Conservation (phyloP, 805 yeast species). For the Scheffersomyces stipitis region DNA sequence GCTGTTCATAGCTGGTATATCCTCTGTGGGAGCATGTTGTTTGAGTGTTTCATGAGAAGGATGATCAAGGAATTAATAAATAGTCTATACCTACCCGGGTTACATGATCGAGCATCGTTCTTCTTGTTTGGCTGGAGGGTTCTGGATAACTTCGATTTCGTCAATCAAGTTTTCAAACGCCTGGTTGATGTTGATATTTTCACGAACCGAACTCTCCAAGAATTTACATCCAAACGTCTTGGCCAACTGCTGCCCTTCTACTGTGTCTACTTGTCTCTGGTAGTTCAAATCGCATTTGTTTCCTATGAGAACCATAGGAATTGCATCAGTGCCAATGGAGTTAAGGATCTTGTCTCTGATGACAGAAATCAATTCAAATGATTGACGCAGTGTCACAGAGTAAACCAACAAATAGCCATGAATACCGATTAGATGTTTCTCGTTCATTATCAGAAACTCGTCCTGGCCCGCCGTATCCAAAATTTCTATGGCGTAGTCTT, state of each 20-base stretch:
- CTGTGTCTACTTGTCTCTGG: slow-evolving; percentile 57
- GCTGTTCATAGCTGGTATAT: no score
- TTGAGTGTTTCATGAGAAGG: no score
- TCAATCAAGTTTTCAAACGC: slow-evolving; percentile 62
- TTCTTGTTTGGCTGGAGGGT: slow-evolving; percentile 45
- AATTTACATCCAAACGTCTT: slow-evolving; percentile 44
- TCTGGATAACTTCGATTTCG: slow-evolving; percentile 61
- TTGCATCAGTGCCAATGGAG: slow-evolving; percentile 49
- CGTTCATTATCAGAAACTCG: slow-evolving; percentile 78
- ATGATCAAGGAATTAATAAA: no score
- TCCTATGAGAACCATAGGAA: slow-evolving; percentile 55
- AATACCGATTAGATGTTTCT: slow-evolving; percentile 74
- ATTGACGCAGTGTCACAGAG: slow-evolving; percentile 73
- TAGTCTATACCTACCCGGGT: slow-evolving; percentile 3
- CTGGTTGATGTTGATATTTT: slow-evolving; percentile 51
- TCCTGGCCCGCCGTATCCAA: slow-evolving; percentile 94
- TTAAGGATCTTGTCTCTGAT: slow-evolving; percentile 84
- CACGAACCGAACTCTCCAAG: slow-evolving; percentile 50
- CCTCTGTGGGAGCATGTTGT: no score
- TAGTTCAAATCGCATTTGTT: slow-evolving; percentile 68
- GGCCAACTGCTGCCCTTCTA: slow-evolving; percentile 41
- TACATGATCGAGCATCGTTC: slow-evolving; percentile 54
- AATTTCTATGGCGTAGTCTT: slow-evolving; percentile 78
- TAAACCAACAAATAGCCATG: slow-evolving; percentile 84
- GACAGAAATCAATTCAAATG: slow-evolving; percentile 72